phyloP scores from a whole-genome alignment of 495 filamentous ascomycete genomes.

The Penicillium ochrochloron region DNA sequence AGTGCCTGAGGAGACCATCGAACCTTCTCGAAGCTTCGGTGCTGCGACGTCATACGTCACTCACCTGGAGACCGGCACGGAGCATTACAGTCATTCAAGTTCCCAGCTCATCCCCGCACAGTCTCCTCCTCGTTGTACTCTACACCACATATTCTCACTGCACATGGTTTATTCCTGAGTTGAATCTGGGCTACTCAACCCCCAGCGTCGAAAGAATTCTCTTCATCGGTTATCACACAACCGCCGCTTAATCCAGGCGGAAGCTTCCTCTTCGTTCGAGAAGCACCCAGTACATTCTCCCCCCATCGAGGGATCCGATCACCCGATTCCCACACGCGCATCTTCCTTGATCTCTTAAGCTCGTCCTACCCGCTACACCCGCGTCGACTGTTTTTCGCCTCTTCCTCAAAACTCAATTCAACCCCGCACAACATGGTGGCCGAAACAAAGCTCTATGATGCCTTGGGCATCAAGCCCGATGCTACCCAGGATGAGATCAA shows the following conservation, averaged over 20 bases:
- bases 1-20: conserved; percentile 15
- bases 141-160: neutral
- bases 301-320: neutral
- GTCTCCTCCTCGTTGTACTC: neutral
- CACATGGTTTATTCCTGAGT: neutral
- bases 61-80: neutral
- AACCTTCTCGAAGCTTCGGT: conserved; percentile 48
- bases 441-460: conserved; percentile 86
- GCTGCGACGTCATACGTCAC: conserved; percentile 43
- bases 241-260: conserved; percentile 6
- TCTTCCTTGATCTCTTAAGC: conserved; percentile 16
- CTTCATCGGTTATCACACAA: neutral
- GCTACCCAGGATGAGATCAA: conserved; percentile 94
- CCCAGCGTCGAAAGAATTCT: neutral
- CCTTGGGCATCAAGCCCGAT: conserved; percentile 72
- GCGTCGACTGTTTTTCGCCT: conserved; percentile 15
- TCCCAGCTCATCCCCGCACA: conserved; percentile 9
- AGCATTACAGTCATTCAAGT: conserved; percentile 8
- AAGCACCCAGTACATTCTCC: conserved; percentile 17
- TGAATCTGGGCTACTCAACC: neutral
- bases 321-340: neutral
- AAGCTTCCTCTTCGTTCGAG: conserved; percentile 52
- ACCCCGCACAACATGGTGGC: conserved; percentile 68
- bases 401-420: conserved; percentile 24
- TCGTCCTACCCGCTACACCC: conserved; percentile 7